Evolutionary conservation across 371 early-diverging fungal species (phyloP), one percentile per base, ranked within the genome.

Genomic region (Saksenaea oblongispora): DNA sequence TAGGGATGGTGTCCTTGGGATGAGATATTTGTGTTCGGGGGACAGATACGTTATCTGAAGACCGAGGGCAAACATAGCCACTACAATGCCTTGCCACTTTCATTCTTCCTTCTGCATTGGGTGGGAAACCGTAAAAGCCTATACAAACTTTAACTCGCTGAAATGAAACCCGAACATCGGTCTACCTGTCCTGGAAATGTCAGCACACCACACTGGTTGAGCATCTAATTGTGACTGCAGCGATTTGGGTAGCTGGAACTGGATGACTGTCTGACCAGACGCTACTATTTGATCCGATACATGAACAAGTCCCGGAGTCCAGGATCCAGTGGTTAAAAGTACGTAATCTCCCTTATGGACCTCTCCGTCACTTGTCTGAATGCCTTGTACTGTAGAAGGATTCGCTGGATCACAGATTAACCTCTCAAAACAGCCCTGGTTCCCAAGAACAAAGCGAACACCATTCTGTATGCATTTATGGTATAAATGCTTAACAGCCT

Each of bases 61-160:
- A 56, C n/a, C 76, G 66, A 54, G 75, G 71, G 56, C 73, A 68
- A 31, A 74, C 37, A 36, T 79, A 87, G 4, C 85, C 85, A 31
- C 68, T 62, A 3, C 76, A 68, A 54, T 85, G 87, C 41, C 73
- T 62, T 11, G 80, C 85, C 9, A 85, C 58, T 59, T 87, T 87
- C 35, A 87, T 60, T 8, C 70, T 71, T 7, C 82, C 84, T 11
- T 80, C 76, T 14, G 39, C 28, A 42, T 78, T 84, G 17, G 63
- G 44, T 5, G 87, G 80, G 61, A 87, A 87, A 0, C 87, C 87
- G 58, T 84, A 87, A 59, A 65, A 77, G 1, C 77, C 77, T 65
- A 31, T 47, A 26, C 56, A 54, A n/a, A 34, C 24, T 56, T n/a
- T 41, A 39, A 14, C 27, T 55, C 14, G 7, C n/a, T 27, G 11